Percentiles rank a stretch among this genome's conserved stretches.
These are phyloP conservation scores for Agarophyton chilense DNA, from an alignment of 23 red algal species.

Conservation along the genomic window DNA sequence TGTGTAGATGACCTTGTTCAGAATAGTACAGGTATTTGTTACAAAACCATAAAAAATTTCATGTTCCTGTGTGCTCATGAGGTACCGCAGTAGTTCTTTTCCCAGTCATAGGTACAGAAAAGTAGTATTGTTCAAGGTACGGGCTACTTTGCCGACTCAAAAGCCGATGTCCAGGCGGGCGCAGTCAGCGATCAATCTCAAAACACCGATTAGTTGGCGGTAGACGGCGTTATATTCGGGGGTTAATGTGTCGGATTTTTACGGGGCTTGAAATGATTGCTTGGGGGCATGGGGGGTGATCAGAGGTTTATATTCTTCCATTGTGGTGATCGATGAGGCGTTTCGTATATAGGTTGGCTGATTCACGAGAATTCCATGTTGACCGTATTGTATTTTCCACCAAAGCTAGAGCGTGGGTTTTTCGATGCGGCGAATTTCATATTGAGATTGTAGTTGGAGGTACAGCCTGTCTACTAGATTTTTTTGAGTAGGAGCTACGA, in stretches of 20 bases:
- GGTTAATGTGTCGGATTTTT: background rate
- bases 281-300: background rate
- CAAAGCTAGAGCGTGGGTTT: background rate
- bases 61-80: background rate
- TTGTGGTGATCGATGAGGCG: background rate
- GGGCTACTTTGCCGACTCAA: background rate
- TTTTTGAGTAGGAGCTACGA: background rate
- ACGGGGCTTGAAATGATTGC: background rate
- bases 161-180: conserved; percentile 8
- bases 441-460: background rate
- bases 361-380: background rate
- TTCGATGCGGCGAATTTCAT: conserved; percentile 4
- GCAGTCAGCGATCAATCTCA: background rate
- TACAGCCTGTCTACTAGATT: background rate
- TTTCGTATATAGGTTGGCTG: background rate
- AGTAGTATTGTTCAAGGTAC: background rate
- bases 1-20: background rate
- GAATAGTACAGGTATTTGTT: background rate
- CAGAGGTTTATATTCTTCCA: background rate
- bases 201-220: background rate
- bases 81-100: background rate
- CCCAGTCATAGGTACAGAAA: background rate
- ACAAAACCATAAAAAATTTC: background rate
- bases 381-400: background rate
- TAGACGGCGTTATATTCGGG: background rate